Percentiles rank a stretch among this genome's conserved stretches.
Conservation (phyloP, 257 asterid genomes). For the Asclepias syriaca region DNA sequence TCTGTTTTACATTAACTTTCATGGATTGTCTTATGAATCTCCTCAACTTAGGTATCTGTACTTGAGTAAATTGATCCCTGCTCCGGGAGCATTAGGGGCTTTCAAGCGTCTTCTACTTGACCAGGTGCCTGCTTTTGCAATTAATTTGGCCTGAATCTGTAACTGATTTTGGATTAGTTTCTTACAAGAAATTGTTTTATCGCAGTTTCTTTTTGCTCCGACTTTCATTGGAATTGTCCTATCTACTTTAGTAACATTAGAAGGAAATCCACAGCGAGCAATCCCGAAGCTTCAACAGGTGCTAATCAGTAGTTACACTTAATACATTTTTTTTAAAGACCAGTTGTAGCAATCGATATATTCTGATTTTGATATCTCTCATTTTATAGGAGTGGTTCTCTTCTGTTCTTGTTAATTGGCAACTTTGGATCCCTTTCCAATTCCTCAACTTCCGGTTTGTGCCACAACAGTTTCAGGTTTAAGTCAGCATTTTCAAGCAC, state of each 20-base stretch:
- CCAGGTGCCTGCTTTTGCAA: conserved; percentile 43
- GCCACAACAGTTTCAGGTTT: conserved; percentile 95
- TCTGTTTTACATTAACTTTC: not conserved
- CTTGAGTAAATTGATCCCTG: conserved; percentile 63
- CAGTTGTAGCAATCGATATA: not conserved
- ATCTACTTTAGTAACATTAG: conserved; percentile 56
- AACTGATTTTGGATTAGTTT: not conserved
- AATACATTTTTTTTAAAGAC: not conserved
- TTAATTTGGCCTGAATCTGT: not conserved
- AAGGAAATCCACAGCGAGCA: conserved; percentile 60
- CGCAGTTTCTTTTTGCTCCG: conserved; percentile 80
- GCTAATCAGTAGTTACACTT: not conserved
- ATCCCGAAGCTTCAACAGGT: conserved; percentile 91
- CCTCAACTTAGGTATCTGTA: conserved; percentile 51
- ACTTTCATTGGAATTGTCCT: conserved; percentile 63
- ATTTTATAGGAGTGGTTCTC: conserved; percentile 77
- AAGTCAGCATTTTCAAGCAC: not conserved
- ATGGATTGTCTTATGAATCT: not conserved
- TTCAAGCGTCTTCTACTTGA: conserved; percentile 66
- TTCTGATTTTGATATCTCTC: not conserved
- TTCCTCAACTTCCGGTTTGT: conserved; percentile 89
- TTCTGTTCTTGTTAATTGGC: conserved; percentile 92
- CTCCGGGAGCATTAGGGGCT: conserved; percentile 70
- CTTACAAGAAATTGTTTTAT: conserved; percentile 10
- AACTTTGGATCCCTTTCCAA: conserved; percentile 95